A percentile compares a stretch with the other conserved stretches of the same genome.
These are phyloP conservation scores for Picochlorum sp. DNA, from an alignment of 139 green algal species.

Conservation along the genomic window DNA sequence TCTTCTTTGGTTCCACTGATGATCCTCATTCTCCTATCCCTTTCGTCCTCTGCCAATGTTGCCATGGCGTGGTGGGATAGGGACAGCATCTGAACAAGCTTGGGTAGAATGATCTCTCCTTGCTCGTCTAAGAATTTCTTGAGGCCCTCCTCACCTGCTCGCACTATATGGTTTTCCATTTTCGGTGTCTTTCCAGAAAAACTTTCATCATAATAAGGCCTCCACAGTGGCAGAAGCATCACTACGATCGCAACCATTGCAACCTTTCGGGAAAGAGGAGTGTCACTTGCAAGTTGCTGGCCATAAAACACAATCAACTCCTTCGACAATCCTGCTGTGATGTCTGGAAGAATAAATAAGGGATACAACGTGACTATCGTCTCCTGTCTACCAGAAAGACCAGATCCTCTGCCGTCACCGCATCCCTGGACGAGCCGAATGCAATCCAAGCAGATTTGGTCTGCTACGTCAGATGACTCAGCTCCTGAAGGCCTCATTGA, in stretches of 20 bases:
- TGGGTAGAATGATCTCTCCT: too few relatives aligned
- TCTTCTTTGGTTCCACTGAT: not conserved
- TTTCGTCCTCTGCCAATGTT: too few relatives aligned
- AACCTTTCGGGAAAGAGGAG: slow-evolving; percentile 19
- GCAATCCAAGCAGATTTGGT: slow-evolving; percentile 6
- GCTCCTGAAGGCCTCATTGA: slow-evolving; percentile 1
- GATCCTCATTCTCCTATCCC: not conserved
- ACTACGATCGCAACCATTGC: slow-evolving; percentile 7
- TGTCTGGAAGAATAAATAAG: slow-evolving; percentile 43
- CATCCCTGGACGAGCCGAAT: not conserved
- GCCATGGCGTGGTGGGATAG: too few relatives aligned
- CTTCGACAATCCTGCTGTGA: slow-evolving; percentile 5
- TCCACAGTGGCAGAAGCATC: not conserved
- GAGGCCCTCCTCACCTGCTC: not conserved
- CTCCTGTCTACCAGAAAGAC: slow-evolving; percentile 53
- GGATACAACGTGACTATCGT: slow-evolving; percentile 44
- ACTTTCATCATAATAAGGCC: not conserved
- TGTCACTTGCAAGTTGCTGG: slow-evolving; percentile 7
- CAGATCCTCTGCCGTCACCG: not conserved
- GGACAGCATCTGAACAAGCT: too few relatives aligned
- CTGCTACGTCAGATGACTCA: not conserved
- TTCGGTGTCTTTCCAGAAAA: not conserved
- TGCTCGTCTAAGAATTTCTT: too few relatives aligned
- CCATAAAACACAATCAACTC: slow-evolving; percentile 25
- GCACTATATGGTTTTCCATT: not conserved